A percentile compares a stretch with the other conserved stretches of the same genome.
Conservation (phyloP, 257 asterid genomes). For the Parsonsia alboflavescens region DNA sequence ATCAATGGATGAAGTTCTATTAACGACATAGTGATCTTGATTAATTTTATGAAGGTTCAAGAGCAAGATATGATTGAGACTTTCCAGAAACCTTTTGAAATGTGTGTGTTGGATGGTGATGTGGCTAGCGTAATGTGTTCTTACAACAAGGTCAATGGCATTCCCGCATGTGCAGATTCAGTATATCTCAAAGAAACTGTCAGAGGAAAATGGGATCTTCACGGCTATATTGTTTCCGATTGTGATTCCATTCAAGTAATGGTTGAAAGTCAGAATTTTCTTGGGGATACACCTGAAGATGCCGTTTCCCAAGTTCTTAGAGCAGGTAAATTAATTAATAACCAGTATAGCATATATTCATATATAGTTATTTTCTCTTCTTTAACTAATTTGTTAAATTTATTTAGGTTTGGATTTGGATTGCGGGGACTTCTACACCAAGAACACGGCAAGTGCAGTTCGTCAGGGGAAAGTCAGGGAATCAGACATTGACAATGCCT, state of each 20-base stretch:
- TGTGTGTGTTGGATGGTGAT: constrained; percentile 39
- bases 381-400: too few species aligned
- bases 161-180: constrained; percentile 48
- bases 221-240: constrained; percentile 44
- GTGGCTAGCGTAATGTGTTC: constrained; percentile 49
- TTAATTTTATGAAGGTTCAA: constrained; percentile 38
- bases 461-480: constrained; percentile 34
- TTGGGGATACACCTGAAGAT: constrained; percentile 34
- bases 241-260: constrained; percentile 29
- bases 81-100: constrained; percentile 38
- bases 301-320: constrained; percentile 37
- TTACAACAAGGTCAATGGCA: constrained; percentile 40
- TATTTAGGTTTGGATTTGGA: constrained; percentile 44
- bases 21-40: too few species aligned
- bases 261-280: constrained; percentile 24
- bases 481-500: constrained; percentile 28
- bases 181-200: constrained; percentile 25
- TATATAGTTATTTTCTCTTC: too few species aligned
- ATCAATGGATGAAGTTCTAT: too few species aligned
- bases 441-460: constrained; percentile 30
- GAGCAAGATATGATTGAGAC: constrained; percentile 51
- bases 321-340: too few species aligned
- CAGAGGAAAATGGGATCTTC: constrained; percentile 41
- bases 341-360: too few species aligned
- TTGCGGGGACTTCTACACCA: constrained; percentile 35